Percentiles rank a stretch among this genome's conserved stretches.
phyloP scores from a whole-genome alignment of 2,329 filamentous ascomycete species.

The Penicillium occitanis region DNA sequence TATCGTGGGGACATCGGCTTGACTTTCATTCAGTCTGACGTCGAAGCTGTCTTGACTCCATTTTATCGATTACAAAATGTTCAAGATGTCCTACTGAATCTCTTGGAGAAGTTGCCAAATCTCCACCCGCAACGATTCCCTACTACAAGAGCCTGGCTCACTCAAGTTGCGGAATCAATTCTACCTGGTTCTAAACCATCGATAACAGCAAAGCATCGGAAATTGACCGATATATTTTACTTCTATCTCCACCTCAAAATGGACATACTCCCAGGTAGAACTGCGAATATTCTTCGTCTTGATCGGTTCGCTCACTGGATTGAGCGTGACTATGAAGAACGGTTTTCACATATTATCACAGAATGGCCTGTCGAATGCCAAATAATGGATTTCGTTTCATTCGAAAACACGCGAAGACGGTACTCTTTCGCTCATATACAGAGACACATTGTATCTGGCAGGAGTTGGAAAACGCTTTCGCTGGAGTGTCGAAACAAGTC shows the following conservation, averaged over 20 bases:
- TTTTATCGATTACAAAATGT: conserved; percentile 5
- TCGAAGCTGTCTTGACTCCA: not conserved
- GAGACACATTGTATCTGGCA: not conserved
- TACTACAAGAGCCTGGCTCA: not conserved
- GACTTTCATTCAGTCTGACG: not conserved
- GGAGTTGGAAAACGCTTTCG: not conserved
- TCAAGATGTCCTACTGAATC: not conserved
- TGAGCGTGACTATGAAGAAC: not conserved
- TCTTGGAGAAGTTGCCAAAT: not conserved
- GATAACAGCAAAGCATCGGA: not conserved
- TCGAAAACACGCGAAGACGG: not conserved
- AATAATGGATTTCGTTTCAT: not conserved
- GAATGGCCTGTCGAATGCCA: not conserved
- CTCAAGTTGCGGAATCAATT: not conserved
- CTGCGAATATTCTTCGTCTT: conserved; percentile 4
- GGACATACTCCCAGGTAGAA: not conserved
- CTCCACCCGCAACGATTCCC: not conserved
- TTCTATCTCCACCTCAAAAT: not conserved
- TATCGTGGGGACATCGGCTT: not conserved
- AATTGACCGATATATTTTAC: not conserved
- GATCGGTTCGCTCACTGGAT: conserved; percentile 3
- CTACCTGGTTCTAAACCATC: not conserved
- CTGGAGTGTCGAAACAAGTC: not conserved
- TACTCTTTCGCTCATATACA: not conserved
- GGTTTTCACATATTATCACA: not conserved